These are phyloP conservation scores for Cochlearia excelsa DNA, from an alignment of 345 rosid genomes.

Conservation along the genomic window DNA sequence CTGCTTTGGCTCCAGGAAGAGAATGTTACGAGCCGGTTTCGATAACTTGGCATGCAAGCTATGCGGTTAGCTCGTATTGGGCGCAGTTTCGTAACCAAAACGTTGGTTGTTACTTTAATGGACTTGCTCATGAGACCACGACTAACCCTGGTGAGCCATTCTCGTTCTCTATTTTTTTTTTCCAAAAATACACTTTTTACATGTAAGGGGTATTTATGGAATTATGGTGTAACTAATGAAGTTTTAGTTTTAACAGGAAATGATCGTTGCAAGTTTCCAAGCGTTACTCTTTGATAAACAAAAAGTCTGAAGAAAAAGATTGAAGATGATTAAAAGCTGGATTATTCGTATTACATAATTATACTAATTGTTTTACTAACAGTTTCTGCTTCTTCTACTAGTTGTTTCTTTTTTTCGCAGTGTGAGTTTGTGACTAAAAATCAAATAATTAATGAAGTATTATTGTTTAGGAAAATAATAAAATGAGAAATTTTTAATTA, in stretches of 20 bases:
- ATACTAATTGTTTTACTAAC: too few relatives aligned
- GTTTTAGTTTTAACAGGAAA: constrained; percentile 18
- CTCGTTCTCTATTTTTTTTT: too few relatives aligned
- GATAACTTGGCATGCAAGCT: constrained; percentile 56
- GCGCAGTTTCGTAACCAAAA: constrained; percentile 51
- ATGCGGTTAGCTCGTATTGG: constrained; percentile 76
- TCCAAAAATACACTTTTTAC: background rate
- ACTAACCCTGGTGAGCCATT: constrained; percentile 59
- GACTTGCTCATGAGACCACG: constrained; percentile 61
- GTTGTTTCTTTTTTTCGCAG: too few relatives aligned
- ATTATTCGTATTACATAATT: too few relatives aligned
- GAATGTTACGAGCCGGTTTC: constrained; percentile 66
- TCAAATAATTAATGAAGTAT: too few relatives aligned
- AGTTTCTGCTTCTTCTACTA: too few relatives aligned
- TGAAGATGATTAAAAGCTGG: too few relatives aligned
- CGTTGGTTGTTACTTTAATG: constrained; percentile 62
- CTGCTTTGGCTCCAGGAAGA: constrained; percentile 50
- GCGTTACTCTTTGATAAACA: constrained; percentile 31
- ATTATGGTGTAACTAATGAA: background rate
- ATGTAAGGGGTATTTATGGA: background rate
- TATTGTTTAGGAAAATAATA: too few relatives aligned
- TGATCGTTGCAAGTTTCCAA: constrained; percentile 38
- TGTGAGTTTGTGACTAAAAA: too few relatives aligned
- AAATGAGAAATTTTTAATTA: too few relatives aligned
- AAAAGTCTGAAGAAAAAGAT: too few relatives aligned